Conservation (phyloP, 345 rosid species). For the Gossypium ekmanianum region DNA sequence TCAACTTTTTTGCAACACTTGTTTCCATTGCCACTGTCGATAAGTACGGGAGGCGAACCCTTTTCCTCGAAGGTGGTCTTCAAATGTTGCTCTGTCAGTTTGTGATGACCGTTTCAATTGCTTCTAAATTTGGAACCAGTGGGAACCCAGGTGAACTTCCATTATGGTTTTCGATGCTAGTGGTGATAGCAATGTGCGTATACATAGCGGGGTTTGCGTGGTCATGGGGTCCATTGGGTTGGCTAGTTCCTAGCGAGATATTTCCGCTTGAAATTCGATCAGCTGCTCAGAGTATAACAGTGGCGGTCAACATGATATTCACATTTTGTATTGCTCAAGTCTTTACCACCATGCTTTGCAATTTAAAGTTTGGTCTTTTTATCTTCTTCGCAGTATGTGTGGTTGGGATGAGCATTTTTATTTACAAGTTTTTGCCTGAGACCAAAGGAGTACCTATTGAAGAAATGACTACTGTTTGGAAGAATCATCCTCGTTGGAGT, state of each 20-base stretch:
- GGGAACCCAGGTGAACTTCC: constrained; percentile 63
- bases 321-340: constrained; percentile 69
- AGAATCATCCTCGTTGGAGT: not conserved
- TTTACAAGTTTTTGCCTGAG: constrained; percentile 54
- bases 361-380: constrained; percentile 57
- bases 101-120: constrained; percentile 56
- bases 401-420: constrained; percentile 41
- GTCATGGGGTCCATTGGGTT: constrained; percentile 93
- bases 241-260: constrained; percentile 87
- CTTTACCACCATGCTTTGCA: constrained; percentile 70
- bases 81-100: constrained; percentile 77
- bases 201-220: constrained; percentile 79
- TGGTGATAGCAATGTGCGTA: constrained; percentile 73
- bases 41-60: constrained; percentile 70
- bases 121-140: constrained; percentile 63
- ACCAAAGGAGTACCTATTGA: constrained; percentile 64
- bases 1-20: constrained; percentile 48
- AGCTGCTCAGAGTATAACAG: constrained; percentile 77
- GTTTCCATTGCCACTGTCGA: constrained; percentile 72
- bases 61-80: constrained; percentile 71
- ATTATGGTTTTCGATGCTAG: constrained; percentile 68
- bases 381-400: constrained; percentile 35
- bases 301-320: constrained; percentile 78
- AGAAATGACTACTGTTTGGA: constrained; percentile 62
- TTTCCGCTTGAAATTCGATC: constrained; percentile 82